These are phyloP conservation scores for Fraxinus latifolia DNA, from an alignment of 305 asterid species.

Conservation along the genomic window DNA sequence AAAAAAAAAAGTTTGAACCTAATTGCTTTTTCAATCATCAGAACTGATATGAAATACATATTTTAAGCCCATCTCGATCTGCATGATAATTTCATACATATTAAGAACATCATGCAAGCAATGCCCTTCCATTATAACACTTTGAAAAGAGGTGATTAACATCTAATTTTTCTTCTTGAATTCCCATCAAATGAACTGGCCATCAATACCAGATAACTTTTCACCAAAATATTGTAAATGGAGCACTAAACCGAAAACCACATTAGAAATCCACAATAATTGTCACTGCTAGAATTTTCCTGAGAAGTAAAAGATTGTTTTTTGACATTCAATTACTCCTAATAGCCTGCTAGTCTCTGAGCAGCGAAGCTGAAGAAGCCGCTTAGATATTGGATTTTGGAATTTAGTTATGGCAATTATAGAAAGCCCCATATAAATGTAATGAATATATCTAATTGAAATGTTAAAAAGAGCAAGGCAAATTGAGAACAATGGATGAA, in stretches of 20 bases:
- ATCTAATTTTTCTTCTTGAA: not conserved
- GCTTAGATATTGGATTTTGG: not conserved
- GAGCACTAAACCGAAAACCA: not conserved
- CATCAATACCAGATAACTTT: not conserved
- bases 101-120: not conserved
- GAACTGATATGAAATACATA: not conserved
- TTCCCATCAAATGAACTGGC: not conserved
- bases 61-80: not conserved
- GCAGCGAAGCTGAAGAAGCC: not conserved
- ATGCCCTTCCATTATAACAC: not conserved
- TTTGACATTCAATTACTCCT: not conserved
- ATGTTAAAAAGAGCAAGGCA: not conserved
- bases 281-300: not conserved
- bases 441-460: not conserved
- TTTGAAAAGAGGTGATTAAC: not conserved
- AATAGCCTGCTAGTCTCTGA: not conserved
- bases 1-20: not conserved
- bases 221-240: not conserved
- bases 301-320: not conserved
- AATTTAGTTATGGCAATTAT: not conserved
- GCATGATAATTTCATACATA: not conserved
- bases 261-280: not conserved
- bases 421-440: not conserved
- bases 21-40: not conserved
- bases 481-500: not conserved